Evolutionary conservation across 2,329 filamentous ascomycete genomes (phyloP).

Genomic region (Dothideomycetes sp.): DNA sequence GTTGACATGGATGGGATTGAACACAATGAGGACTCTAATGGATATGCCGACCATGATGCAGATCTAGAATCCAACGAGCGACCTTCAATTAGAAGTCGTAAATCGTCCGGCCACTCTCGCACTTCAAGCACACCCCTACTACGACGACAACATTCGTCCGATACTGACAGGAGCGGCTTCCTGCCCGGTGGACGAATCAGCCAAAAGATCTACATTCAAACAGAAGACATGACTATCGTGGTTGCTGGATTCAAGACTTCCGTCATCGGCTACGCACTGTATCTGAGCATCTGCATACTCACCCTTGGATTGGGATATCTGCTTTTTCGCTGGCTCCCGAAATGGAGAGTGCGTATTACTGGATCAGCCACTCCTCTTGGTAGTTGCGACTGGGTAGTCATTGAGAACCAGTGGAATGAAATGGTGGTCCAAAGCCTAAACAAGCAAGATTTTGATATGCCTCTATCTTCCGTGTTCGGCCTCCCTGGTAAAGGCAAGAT

Average conservation of each 20-base stretch:
- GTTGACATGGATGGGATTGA: constrained; percentile 25
- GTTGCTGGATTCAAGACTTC: constrained; percentile 85
- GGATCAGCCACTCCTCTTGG: constrained; percentile 59
- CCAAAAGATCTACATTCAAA: constrained; percentile 88
- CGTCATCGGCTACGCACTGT: constrained; percentile 53
- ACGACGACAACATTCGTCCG: constrained; percentile 57
- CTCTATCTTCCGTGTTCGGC: constrained; percentile 61
- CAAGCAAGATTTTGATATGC: constrained; percentile 46
- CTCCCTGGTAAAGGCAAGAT: constrained; percentile 45
- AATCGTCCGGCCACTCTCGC: constrained; percentile 43
- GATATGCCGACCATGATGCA: constrained; percentile 30
- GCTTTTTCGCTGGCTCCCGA: constrained; percentile 78
- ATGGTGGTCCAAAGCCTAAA: constrained; percentile 65
- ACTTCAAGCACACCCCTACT: constrained; percentile 49
- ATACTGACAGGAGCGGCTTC: constrained; percentile 54
- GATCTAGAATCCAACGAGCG: constrained; percentile 29
- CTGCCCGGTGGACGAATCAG: constrained; percentile 54
- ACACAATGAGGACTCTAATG: constrained; percentile 25
- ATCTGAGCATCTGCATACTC: constrained; percentile 57
- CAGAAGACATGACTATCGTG: constrained; percentile 88
- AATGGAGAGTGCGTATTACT: constrained; percentile 68
- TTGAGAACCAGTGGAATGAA: constrained; percentile 97
- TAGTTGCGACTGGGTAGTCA: constrained; percentile 79
- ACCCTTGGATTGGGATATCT: constrained; percentile 74
- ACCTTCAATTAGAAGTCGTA: constrained; percentile 40